Base-by-base conservation (phyloP, 2,329 filamentous ascomycete genomes). In the Pseudocercospora vitis region DNA sequence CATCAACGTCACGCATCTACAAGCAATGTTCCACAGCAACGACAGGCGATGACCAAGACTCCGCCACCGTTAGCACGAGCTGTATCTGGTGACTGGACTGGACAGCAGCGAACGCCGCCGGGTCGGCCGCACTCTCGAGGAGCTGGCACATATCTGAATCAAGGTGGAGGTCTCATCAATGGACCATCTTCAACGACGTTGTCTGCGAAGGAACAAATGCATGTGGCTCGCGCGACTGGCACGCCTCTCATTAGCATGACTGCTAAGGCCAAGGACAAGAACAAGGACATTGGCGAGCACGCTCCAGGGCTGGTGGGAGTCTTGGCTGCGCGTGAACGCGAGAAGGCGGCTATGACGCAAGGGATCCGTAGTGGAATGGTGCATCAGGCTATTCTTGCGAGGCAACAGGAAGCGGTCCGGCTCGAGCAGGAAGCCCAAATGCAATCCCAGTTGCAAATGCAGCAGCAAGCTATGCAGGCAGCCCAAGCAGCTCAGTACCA, bases 141-240 rank as follows among this genome's bases (percentile, higher is more conserved):
- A 59, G 67, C 49, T 59, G 63, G 50, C 58, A 64, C 44, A 61
- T 57, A 52, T n/a, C 39, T 59, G 19, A 50, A 48, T 24, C 29
- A 9, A 2, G 28, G 35, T 28, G 37, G 42, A 32, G 52, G 48
- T 24, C 37, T 61, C 4, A 14, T 58, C 16, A 46, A 56, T 45
- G 53, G 53, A 45, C 78, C 83, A 59, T 72, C 80, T 19, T 78
- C 81, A 7, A 73, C 75, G 0, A 81, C 86, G 53, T 77, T 96
- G n/a, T 91, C 88, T 16, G 91, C 91, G 14, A 83, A 87, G 12
- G 91, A 96, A 70, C 91, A 95, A 69, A 89, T 95, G 71, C 87
- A 95, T 62, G 81, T 95, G n/a, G 88, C 91, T 7, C 83, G 88
- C 31, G 78, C 89, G 62, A 95, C 90, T 0, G 88, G 88, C 1